A percentile compares a stretch with the other conserved stretches of the same genome.
phyloP scores from a whole-genome alignment of 345 rosid species.

The Citrus maxima region DNA sequence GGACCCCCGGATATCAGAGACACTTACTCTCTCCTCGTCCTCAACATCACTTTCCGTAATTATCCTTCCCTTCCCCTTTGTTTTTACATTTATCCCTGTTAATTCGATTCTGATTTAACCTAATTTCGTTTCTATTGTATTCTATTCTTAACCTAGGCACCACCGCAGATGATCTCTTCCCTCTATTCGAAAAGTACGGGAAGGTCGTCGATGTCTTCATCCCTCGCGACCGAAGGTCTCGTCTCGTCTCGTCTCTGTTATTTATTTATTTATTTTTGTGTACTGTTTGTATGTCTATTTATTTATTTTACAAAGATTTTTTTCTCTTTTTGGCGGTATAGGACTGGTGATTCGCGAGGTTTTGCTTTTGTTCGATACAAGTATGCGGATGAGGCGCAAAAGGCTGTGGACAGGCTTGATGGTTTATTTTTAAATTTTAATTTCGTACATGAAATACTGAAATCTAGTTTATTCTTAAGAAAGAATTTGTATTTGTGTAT shows the following conservation, averaged over 20 bases:
- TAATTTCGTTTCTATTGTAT: neutral
- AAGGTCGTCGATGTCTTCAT: conserved; percentile 70
- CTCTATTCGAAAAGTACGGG: conserved; percentile 65
- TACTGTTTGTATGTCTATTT: neutral
- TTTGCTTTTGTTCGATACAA: conserved; percentile 69
- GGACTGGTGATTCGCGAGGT: conserved; percentile 67
- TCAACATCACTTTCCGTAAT: conserved; percentile 62
- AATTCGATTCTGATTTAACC: neutral
- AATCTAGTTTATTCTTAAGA: neutral
- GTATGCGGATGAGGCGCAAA: conserved; percentile 66
- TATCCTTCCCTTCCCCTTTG: neutral
- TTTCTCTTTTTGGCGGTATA: neutral
- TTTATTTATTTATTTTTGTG: neutral
- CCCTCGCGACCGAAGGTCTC: conserved; percentile 63
- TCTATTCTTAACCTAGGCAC: conserved; percentile 38
- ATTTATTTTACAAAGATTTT: neutral
- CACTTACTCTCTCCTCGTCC: conserved; percentile 59
- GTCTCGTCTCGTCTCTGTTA: neutral
- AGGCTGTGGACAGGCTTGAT: conserved; percentile 70
- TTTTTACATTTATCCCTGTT: neutral
- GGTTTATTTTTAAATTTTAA: conserved; percentile 21
- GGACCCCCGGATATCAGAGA: conserved; percentile 62
- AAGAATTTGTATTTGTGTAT: neutral
- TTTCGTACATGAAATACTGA: neutral
- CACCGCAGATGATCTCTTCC: conserved; percentile 67